phyloP scores from a whole-genome alignment of 768 basidiomycete species.

The Leccinum arenicola region DNA sequence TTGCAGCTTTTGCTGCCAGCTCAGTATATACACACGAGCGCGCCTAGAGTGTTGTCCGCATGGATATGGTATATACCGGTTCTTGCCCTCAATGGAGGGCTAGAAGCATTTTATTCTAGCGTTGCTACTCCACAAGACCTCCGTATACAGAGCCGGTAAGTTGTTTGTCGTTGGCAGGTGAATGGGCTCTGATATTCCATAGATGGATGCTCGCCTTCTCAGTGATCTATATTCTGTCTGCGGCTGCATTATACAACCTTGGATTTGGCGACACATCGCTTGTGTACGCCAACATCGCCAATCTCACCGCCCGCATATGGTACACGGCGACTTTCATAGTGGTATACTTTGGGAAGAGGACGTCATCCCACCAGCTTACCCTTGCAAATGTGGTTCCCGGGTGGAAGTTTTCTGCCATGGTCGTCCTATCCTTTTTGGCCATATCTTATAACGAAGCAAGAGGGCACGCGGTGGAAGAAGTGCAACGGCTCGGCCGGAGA shows the following conservation, averaged over 20 bases:
- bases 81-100: slow-evolving; percentile 83
- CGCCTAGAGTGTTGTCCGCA: slow-evolving; percentile 68
- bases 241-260: slow-evolving; percentile 45
- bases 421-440: slow-evolving; percentile 21
- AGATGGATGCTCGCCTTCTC: slow-evolving; percentile 84
- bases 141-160: slow-evolving; percentile 61
- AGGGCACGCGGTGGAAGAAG: slow-evolving; percentile 13
- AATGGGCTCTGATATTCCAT: slow-evolving; percentile 3
- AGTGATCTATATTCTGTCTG: slow-evolving; percentile 55
- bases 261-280: slow-evolving; percentile 63
- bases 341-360: slow-evolving; percentile 41
- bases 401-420: slow-evolving; percentile 26
- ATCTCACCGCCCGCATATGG: slow-evolving; percentile 57
- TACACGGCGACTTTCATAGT: slow-evolving; percentile 55
- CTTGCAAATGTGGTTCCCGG: slow-evolving; percentile 19
- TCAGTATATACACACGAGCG: slow-evolving; percentile 72
- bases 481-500: slow-evolving; percentile 11
- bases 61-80: slow-evolving; percentile 91
- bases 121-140: slow-evolving; percentile 69
- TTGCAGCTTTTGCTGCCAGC: slow-evolving; percentile 68
- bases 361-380: slow-evolving; percentile 12
- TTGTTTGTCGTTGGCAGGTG: neutral
- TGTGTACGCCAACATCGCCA: slow-evolving; percentile 74
- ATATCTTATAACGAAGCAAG: slow-evolving; percentile 21
- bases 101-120: slow-evolving; percentile 89